Base-by-base conservation (phyloP, 1,284 basidiomycete species). In the Malassezia restricta region DNA sequence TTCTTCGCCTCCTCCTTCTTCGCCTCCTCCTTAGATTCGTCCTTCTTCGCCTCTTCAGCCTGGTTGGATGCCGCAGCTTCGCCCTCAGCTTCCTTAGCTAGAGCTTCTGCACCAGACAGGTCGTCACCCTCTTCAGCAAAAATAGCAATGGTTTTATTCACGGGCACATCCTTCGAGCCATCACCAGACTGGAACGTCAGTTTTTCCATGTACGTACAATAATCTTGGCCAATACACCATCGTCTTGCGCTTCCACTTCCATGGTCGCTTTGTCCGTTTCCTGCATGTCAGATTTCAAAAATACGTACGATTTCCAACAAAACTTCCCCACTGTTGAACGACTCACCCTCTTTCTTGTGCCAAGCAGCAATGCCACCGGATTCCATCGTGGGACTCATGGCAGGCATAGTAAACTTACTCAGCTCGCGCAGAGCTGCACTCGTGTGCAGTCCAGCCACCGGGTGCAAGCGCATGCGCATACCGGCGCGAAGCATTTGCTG, bases 201-300 rank as follows among this genome's bases (percentile, higher is more conserved):
- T 49, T 29, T 15, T 27, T 17, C 5, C 17, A 5, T 8, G 8
- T 15, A 75, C 82, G 56, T 62, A 89, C 87, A 59, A 96, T 58
- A 60, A 95, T 94, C 81, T 95, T 96, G 49, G 86, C 91, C 56
- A 98, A 77, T 58, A 95, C 77, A 71, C 92, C 92, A 64, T 96
- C 91, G 45, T 98, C 92, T 76, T 90, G 89, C 12, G 92, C 89
- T 76, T 98, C 92, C 27, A 98, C 92, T 76, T 98, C 92, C 76
- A 98, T 98, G 39, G 89, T 92, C 14, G 92, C 92, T 80, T 96
- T 96, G 82, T 96, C 91, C 46, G 92, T 96, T 83, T 96, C 91
- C 88, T 91, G 28, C 45, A 24, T 5, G n/a, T 44, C 12, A 47
- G 43, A 15, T 29, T 24, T 20, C 31, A 15, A 28, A 28, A 6